These are phyloP conservation scores for Scleromitrula shiraiana DNA, from an alignment of 2,329 filamentous ascomycete genomes.

Conservation along the genomic window DNA sequence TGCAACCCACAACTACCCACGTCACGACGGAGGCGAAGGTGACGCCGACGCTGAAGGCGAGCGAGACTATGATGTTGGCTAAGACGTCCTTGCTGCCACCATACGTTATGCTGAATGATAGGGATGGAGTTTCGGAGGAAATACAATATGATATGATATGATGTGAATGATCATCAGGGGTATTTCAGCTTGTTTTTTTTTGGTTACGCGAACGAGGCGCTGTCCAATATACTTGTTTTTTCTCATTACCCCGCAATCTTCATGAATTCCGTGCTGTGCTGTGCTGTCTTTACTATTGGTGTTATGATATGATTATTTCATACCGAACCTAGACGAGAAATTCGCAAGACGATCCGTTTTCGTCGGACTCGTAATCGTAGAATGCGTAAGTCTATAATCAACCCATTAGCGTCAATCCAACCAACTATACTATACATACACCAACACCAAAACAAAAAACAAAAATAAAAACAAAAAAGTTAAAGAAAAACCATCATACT, in stretches of 20 bases:
- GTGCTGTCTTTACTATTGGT: background rate
- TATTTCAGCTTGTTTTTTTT: conserved; percentile 1
- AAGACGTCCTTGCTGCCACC: conserved; percentile 4
- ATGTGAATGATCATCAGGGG: background rate
- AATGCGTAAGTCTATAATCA: conserved; percentile 50
- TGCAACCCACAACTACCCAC: conserved; percentile 30
- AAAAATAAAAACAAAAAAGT: too few relatives aligned
- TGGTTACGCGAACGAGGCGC: conserved; percentile 4
- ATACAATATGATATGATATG: conserved; percentile 1
- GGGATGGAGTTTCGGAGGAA: conserved; percentile 10
- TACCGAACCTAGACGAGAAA: conserved; percentile 68
- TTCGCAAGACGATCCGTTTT: conserved; percentile 59
- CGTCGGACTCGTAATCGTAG: conserved; percentile 49
- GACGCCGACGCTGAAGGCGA: conserved; percentile 39
- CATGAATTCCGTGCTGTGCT: background rate
- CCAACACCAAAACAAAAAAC: background rate
- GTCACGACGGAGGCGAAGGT: conserved; percentile 35
- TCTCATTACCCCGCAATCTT: background rate
- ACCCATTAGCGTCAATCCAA: too few relatives aligned
- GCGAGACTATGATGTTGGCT: conserved; percentile 35
- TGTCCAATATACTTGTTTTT: background rate
- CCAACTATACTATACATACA: background rate
- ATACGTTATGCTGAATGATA: conserved; percentile 2
- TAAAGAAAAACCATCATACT: too few relatives aligned
- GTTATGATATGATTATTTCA: conserved; percentile 33